phyloP scores from a whole-genome alignment of 2,329 filamentous ascomycete species.

The Phyllosticta citriasiana region DNA sequence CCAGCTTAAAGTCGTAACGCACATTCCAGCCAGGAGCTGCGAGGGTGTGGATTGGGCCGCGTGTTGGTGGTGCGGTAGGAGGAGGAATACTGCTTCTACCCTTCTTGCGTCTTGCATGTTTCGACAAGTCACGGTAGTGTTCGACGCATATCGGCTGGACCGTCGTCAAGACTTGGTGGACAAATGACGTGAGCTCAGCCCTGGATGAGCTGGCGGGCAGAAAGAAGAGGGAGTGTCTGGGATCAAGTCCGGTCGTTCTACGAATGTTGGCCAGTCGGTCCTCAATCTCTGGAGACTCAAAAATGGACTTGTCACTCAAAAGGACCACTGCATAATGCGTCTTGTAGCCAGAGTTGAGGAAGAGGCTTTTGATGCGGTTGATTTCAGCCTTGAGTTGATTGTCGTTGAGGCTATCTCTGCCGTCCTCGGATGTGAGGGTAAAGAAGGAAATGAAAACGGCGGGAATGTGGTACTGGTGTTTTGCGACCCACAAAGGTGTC shows the following conservation, averaged over 20 bases:
- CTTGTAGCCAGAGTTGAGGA: conserved; percentile 65
- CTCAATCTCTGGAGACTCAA: conserved; percentile 52
- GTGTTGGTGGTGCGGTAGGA: conserved; percentile 72
- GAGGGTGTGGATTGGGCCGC: conserved; percentile 76
- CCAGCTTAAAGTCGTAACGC: conserved; percentile 89
- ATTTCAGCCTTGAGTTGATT: conserved; percentile 84
- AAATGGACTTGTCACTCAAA: conserved; percentile 58
- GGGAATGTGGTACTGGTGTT: conserved; percentile 78
- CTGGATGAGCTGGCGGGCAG: conserved; percentile 63
- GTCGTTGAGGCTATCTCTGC: conserved; percentile 68
- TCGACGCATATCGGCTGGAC: conserved; percentile 70
- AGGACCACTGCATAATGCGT: conserved; percentile 68
- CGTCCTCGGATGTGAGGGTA: conserved; percentile 59
- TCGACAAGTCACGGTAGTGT: conserved; percentile 90
- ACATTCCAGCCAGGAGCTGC: conserved; percentile 83
- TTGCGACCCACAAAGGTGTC: conserved; percentile 71
- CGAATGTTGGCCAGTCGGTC: conserved; percentile 73
- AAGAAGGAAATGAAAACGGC: conserved; percentile 77
- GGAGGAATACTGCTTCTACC: conserved; percentile 67
- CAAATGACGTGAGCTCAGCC: conserved; percentile 62
- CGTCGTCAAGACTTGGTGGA: conserved; percentile 60
- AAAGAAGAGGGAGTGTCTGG: conserved; percentile 72
- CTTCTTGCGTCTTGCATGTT: conserved; percentile 81
- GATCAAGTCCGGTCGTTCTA: conserved; percentile 67
- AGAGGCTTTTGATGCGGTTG: conserved; percentile 59